Evolutionary conservation across 2,329 filamentous ascomycete genomes (phyloP), one percentile per base, ranked within the genome.

Genomic region (Talaromyces sp.): DNA sequence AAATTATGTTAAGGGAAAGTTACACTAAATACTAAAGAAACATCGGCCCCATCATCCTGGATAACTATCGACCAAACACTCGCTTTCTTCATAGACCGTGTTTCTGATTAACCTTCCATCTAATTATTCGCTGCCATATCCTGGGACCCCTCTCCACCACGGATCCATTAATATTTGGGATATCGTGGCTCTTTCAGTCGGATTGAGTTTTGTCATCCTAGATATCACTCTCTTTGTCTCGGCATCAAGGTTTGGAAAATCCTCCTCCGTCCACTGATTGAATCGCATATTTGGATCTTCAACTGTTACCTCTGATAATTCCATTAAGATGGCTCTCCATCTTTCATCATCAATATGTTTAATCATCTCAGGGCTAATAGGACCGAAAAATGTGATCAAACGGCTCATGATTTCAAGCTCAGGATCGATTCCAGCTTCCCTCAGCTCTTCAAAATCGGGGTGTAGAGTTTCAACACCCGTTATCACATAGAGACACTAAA

Each of bases 161-260:
- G 53, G 58, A 56, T 63, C 60, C 35, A 58, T 53, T 36, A 63
- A 45, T 28, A 61, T 55, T 51, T 61, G 9, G 22, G 43, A 60
- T 57, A 68, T 67, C 36, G 63, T 66, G 57, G 62, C 65, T 63
- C 67, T 67, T 59, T 69, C 67, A 36, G 53, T 61, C 53, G 66
- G 67, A 64, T 67, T 63, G 35, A 70, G 65, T 46, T 70, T 68
- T 46, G 60, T 68, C 66, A 70, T 70, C 57, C 60, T 69, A 39
- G 61, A 64, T 60, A 70, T 68, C 50, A 69, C 58, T 56, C 60
- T 66, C 62, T 70, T 67, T 63, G 63, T 60, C 53, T 70, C 63
- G 35, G 59, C 36, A 56, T 66, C 59, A 57, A 71, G 66, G 57
- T 70, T 67, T 35, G 67, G 66, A 62, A 67, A 69, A 37, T 43